Evolutionary conservation across 495 filamentous ascomycete genomes (phyloP).

Genomic region (Neurospora sp.): DNA sequence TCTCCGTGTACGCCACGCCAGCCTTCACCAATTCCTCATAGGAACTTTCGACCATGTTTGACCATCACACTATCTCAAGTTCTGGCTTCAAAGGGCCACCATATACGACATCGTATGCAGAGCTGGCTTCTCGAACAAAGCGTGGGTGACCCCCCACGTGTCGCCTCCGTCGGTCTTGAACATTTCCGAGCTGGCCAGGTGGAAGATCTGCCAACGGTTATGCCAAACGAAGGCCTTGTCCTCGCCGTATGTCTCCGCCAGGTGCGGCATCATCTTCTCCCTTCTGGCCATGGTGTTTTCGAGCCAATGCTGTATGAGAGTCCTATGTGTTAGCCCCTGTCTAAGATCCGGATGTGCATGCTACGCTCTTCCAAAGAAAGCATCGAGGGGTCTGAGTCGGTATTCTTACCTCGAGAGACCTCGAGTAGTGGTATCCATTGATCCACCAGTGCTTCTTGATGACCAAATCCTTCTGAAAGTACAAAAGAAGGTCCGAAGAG

Average conservation of each 20-base stretch:
- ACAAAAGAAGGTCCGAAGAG: constrained; percentile 51
- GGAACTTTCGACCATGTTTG: background rate
- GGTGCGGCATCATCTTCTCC: constrained; percentile 45
- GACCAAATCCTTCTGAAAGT: constrained; percentile 52
- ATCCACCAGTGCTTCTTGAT: constrained; percentile 56
- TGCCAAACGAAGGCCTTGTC: constrained; percentile 46
- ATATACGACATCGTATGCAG: background rate
- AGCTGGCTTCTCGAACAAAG: constrained; percentile 46
- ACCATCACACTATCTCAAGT: background rate
- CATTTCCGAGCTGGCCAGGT: constrained; percentile 57
- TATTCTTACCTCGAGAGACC: constrained; percentile 49
- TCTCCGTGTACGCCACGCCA: background rate
- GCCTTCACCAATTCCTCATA: background rate
- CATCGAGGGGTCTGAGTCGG: background rate
- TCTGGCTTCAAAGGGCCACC: background rate
- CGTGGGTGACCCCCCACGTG: constrained; percentile 53
- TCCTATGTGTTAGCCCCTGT: constrained; percentile 6
- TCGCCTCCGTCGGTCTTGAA: constrained; percentile 53
- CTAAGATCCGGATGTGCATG: background rate
- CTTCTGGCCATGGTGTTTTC: constrained; percentile 42
- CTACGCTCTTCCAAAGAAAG: background rate
- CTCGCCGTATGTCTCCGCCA: constrained; percentile 51
- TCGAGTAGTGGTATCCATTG: constrained; percentile 52
- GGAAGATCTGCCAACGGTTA: constrained; percentile 59
- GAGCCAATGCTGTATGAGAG: constrained; percentile 44